Base-by-base conservation (phyloP, 2,329 filamentous ascomycete species). In the Metarhizium guizhouense region DNA sequence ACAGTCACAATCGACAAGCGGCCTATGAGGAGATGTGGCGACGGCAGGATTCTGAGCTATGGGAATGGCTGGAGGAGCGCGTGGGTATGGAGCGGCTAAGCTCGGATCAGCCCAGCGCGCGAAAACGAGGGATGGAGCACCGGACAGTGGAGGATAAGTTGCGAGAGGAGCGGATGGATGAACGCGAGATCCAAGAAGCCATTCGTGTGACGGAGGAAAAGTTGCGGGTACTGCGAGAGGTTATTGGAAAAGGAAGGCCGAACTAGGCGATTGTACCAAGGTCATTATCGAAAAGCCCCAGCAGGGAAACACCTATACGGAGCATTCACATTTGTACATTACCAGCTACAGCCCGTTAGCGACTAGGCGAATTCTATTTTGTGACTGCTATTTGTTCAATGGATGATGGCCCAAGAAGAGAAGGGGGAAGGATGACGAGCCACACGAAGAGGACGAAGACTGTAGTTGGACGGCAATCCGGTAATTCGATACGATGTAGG, bases 21-120 rank as follows among this genome's bases (percentile, higher is more conserved):
- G 90, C 89, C 0, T 97, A 96, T 68, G 92, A 97, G 62, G 89
- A 96, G 71, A 87, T 97, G 66, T 99, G 93, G 92, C 80, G 84
- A 40, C 78, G 83, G 45, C 90, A 96, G 69, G 92, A 96, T 68
- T 90, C 83, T 61, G 90, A 94, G 63, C 74, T 96, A 10, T 96
- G 92, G 92, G 86, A 89, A 56, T 96, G 92, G 92, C 75, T 96
- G 4, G 92, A 96, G 69, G 89, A 95, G 63, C 81, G 92, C 18
- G 85, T 90, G 2, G 87, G 90, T 2, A 74, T 94, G 67, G 86
- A 90, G 55, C 76, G 74, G 57, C 72, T 80, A 60, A 72, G 68
- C 61, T 58, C 62, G 25, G 77, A 74, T n/a, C 56, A 62, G 25
- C 25, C 57, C 8, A 61, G 57, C 32, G 54, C 56, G 6, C 74